phyloP scores from a whole-genome alignment of 2,329 filamentous ascomycete species.

The Paecilomyces fulvus region DNA sequence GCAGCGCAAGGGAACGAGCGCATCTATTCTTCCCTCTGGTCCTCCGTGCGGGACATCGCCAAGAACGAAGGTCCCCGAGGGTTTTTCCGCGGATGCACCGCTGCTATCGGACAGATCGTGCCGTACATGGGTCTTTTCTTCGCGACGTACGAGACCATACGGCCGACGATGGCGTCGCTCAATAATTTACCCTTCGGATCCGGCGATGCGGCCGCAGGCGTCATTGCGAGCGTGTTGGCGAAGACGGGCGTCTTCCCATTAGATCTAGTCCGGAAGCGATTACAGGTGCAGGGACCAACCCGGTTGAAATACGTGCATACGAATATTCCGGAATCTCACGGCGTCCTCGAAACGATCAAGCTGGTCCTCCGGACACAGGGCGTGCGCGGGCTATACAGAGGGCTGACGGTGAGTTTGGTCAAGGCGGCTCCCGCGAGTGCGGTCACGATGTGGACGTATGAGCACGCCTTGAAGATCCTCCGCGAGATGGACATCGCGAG shows the following conservation, averaged over 20 bases:
- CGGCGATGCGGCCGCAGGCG: slow-evolving; percentile 74
- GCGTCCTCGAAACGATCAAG: slow-evolving; percentile 57
- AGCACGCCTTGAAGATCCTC: slow-evolving; percentile 59
- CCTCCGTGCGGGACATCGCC: slow-evolving; percentile 64
- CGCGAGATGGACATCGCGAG: slow-evolving; percentile 21
- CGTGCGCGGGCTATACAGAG: slow-evolving; percentile 72
- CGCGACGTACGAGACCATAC: slow-evolving; percentile 70
- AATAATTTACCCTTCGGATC: slow-evolving; percentile 59
- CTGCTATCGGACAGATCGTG: slow-evolving; percentile 77
- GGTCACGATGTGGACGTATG: slow-evolving; percentile 92
- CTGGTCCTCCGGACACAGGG: slow-evolving; percentile 67
- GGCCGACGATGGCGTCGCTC: slow-evolving; percentile 43
- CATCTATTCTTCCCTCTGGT: slow-evolving; percentile 65
- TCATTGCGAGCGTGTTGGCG: slow-evolving; percentile 67
- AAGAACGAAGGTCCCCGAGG: slow-evolving; percentile 65
- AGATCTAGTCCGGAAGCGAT: slow-evolving; percentile 81
- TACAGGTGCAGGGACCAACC: slow-evolving; percentile 93
- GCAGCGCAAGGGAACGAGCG: slow-evolving; percentile 80
- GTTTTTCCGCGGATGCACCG: slow-evolving; percentile 80
- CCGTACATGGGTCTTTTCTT: slow-evolving; percentile 99
- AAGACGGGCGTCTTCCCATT: slow-evolving; percentile 91
- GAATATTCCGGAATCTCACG: slow-evolving; percentile 77
- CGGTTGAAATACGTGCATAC: slow-evolving; percentile 68
- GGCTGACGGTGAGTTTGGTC: slow-evolving; percentile 76
- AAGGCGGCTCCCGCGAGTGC: slow-evolving; percentile 93